A percentile compares a stretch with the other conserved stretches of the same genome.
These are phyloP conservation scores for Rhodotorula sp. DNA, from an alignment of 1,284 basidiomycete genomes.

Conservation along the genomic window DNA sequence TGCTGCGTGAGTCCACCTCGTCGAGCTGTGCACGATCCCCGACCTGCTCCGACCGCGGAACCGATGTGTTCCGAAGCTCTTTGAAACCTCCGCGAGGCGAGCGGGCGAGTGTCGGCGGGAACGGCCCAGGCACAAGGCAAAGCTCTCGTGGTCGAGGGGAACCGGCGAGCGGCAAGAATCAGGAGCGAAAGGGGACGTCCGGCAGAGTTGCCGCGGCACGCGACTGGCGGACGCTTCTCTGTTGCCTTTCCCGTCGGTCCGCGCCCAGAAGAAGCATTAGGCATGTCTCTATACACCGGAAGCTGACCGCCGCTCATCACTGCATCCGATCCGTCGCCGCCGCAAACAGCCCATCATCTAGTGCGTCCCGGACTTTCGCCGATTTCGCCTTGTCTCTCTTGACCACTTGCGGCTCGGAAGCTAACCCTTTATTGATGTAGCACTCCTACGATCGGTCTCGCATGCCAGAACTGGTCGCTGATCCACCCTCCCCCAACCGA, in stretches of 20 bases:
- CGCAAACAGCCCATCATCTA: slow-evolving; percentile 8
- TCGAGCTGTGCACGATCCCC: background rate
- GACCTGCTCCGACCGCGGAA: background rate
- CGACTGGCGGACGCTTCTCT: background rate
- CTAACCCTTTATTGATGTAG: slow-evolving; percentile 48
- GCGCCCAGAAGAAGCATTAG: background rate
- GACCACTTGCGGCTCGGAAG: slow-evolving; percentile 6
- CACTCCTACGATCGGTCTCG: slow-evolving; percentile 74
- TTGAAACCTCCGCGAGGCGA: too few relatives aligned
- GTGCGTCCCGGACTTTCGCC: background rate
- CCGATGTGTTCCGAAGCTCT: background rate
- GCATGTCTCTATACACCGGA: background rate
- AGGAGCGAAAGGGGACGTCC: too few relatives aligned
- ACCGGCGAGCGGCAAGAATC: too few relatives aligned
- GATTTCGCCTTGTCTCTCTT: background rate
- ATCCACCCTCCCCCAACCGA: slow-evolving; percentile 32
- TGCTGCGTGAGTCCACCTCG: slow-evolving; percentile 43
- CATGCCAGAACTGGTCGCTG: slow-evolving; percentile 39
- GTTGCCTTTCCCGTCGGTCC: background rate
- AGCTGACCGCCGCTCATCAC: background rate
- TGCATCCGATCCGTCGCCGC: background rate
- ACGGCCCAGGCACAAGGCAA: too few relatives aligned
- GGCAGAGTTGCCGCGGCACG: background rate
- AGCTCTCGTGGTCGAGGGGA: too few relatives aligned
- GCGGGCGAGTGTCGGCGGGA: too few relatives aligned